phyloP scores from a whole-genome alignment of 2,329 filamentous ascomycete genomes.

The Xylariaceae sp. region DNA sequence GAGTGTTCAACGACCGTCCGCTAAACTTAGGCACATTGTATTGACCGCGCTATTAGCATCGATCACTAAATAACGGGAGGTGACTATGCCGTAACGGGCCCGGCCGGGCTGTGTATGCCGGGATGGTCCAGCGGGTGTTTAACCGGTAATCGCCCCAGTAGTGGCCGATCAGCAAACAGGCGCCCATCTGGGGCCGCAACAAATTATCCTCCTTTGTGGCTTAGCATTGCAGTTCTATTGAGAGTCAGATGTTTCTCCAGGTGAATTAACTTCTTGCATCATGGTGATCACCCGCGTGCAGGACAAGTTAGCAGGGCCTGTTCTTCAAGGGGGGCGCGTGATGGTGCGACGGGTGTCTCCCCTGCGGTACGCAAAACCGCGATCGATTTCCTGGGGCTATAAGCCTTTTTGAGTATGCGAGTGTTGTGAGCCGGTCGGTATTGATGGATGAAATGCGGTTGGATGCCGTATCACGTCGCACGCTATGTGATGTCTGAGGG shows the following conservation, averaged over 20 bases:
- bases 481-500: conserved; percentile 12
- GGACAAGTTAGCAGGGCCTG: not conserved
- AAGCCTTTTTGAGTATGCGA: conserved; percentile 23
- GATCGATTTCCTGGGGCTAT: not conserved
- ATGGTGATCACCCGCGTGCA: not conserved
- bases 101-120: no score
- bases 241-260: not conserved
- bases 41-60: conserved; percentile 34
- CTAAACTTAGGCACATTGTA: conserved; percentile 20
- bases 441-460: not conserved
- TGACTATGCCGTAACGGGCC: conserved; percentile 12
- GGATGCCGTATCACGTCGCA: conserved; percentile 20
- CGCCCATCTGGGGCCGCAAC: not conserved
- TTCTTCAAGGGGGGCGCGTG: not conserved
- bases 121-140: not conserved
- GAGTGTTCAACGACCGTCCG: conserved; percentile 31
- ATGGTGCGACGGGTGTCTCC: not conserved
- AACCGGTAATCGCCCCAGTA: not conserved
- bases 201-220: not conserved
- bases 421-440: conserved; percentile 19
- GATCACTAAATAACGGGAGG: conserved; percentile 33
- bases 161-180: not conserved
- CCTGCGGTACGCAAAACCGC: not conserved
- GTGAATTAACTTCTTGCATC: not conserved
- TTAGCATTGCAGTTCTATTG: not conserved